Evolutionary conservation across 257 asterid genomes (phyloP), one percentile per base, ranked within the genome.

Genomic region (Gentiana straminea): DNA sequence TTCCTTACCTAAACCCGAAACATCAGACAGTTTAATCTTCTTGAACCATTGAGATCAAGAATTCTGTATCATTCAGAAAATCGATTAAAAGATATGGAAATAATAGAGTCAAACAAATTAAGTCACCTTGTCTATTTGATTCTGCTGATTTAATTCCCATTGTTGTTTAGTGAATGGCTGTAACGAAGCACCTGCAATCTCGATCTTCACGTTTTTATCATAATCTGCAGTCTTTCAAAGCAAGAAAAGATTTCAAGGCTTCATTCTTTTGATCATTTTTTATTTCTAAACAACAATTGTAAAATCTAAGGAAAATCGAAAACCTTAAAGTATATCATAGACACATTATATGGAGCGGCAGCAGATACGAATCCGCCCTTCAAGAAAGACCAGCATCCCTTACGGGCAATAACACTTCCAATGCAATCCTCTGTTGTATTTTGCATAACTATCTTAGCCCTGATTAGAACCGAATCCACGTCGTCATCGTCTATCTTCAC

Each of bases 371-470:
- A 81, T 55, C 94, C 89, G 15, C 86, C 86, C 57, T 84, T 81
- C 36, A 84, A 84, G 59, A 84, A 84, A 11, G 89, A 81, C 89
- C 89, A 81, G 58, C 94, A 84, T 15, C 75, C 74, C 3, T 50
- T 64, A 68, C 53, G 71, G 15, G 84, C 81, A 7, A 59, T 54
- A 34, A 77, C 85, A 43, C 59, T 83, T 5, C 92, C 87, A 51
- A 79, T 56, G 61, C 83, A 68, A 6, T 68, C 61, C 51, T 56
- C 39, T 54, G 66, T 77, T 15, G 58, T n/a, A 13, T 74, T 70
- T 37, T 76, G 80, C 13, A 70, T 68, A 4, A 72, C 70, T 1
- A 80, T n/a, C 41, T 49, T 69, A 9, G 81, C 61, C 67, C 64
- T 65, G 54, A 83, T 61, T 11, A 62, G 12, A 24, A 76, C 67